phyloP scores from a whole-genome alignment of 139 green algal species.

The Zygnema cylindricum region DNA sequence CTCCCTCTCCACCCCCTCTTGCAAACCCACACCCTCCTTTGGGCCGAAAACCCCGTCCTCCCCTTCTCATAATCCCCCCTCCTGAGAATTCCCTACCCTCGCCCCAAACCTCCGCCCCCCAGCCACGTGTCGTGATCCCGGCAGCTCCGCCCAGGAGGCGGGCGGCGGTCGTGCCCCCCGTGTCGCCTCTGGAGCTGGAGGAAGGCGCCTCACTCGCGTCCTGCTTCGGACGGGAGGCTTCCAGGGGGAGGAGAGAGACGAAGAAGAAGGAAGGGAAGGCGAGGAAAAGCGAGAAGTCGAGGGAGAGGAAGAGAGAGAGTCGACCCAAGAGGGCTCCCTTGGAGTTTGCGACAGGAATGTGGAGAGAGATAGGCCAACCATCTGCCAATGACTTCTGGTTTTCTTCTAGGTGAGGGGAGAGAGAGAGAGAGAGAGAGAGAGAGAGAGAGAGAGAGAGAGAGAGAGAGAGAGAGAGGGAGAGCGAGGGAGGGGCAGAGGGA shows the following conservation, averaged over 20 bases:
- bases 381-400: too few species aligned
- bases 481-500: too few species aligned
- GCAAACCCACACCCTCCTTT: conserved; percentile 23
- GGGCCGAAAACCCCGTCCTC: conserved; percentile 3
- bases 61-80: not conserved
- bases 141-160: not conserved
- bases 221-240: not conserved
- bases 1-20: too few species aligned
- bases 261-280: not conserved
- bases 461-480: not conserved
- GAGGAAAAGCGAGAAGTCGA: not conserved
- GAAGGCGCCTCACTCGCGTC: not conserved
- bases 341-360: too few species aligned
- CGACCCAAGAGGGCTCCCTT: too few species aligned
- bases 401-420: not conserved
- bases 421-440: not conserved
- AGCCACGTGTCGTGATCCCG: not conserved
- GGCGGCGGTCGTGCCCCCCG: not conserved
- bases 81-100: too few species aligned
- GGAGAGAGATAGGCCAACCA: too few species aligned
- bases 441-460: not conserved
- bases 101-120: too few species aligned
- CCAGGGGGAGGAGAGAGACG: not conserved
- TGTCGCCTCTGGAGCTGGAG: not conserved
- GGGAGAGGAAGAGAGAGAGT: not conserved